phyloP scores from a whole-genome alignment of 495 filamentous ascomycete genomes.

The Elaphomyces granulatus region DNA sequence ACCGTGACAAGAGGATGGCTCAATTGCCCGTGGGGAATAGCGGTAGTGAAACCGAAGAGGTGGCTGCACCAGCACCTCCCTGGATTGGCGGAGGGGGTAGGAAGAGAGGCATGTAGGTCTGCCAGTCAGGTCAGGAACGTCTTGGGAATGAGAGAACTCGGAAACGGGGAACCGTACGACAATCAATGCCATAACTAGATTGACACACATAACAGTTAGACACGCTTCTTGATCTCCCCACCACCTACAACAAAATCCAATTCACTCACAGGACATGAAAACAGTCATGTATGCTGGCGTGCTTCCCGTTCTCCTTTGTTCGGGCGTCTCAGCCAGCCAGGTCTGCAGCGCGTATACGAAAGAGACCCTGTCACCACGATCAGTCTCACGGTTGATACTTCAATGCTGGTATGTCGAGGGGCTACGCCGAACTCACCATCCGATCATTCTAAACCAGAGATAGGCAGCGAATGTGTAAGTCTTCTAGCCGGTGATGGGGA shows the following conservation, averaged over 20 bases:
- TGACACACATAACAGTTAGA: conserved; percentile 7
- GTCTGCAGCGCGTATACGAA: conserved; percentile 72
- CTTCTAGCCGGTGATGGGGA: background rate
- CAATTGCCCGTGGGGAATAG: conserved; percentile 16
- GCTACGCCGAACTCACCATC: conserved; percentile 46
- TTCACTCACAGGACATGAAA: conserved; percentile 63
- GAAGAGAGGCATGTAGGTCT: conserved; percentile 78
- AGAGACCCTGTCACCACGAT: conserved; percentile 45
- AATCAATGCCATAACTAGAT: conserved; percentile 58
- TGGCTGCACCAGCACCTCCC: conserved; percentile 25
- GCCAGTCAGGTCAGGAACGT: conserved; percentile 4
- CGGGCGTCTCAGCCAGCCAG: conserved; percentile 75
- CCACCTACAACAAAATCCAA: background rate
- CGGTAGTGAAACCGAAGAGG: conserved; percentile 29
- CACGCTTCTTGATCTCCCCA: too few species aligned
- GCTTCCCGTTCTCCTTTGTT: conserved; percentile 46
- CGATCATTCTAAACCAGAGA: conserved; percentile 41
- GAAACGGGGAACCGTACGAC: conserved; percentile 37
- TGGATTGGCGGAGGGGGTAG: conserved; percentile 41
- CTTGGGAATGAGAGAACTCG: too few species aligned
- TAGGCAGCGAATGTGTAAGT: background rate
- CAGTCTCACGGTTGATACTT: background rate
- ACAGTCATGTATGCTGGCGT: conserved; percentile 79
- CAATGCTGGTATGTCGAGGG: background rate
- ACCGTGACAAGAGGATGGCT: too few species aligned